Evolutionary conservation across 805 yeast species (phyloP), one percentile per base, ranked within the genome.

Genomic region (Pichia manshurica): DNA sequence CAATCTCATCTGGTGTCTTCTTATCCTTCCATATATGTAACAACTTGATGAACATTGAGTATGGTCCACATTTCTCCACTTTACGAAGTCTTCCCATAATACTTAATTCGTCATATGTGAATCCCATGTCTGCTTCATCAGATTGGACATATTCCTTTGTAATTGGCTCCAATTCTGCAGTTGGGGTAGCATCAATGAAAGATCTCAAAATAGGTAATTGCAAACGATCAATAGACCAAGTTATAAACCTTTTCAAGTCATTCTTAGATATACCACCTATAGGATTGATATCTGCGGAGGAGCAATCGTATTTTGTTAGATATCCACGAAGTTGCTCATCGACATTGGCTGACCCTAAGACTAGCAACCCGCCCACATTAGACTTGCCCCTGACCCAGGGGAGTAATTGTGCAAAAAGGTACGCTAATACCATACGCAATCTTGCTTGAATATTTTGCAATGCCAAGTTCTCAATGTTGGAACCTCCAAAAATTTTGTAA

Each of bases 231-330:
- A 79, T 73, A 0, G 97, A 88, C 78, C 88, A 93, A 2, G 73
- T 78, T 45, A 93, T 93, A 59, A 95, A 93, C 45, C 77, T 73
- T 62, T 87, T 89, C 62, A 93, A 71, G 61, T 95, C 99, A 0
- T 89, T 88, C 63, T 93, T 93, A 15, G 99, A 91, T 38, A 93
- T 87, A 32, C 97, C 96, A n/a, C 99, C 99, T 56, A 93, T 95
- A 23, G 99, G 99, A 62, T 93, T 93, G 51, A 93, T 79, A 68
- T 93, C 99, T 1, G 99, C 99, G 16, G 95, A 82, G 3, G 98
- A 90, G 65, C 97, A 89, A 65, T 93, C 99, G 66, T 93, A 93
- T 63, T 93, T 93, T 9, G 99, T 93, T 60, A 93, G 72, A 60
- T 93, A 93, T 0, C 99, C 99, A 51, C 99, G 74, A 50, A 93